Evolutionary conservation across 2,329 filamentous ascomycete genomes (phyloP).

Genomic region (Zalaria obscura): DNA sequence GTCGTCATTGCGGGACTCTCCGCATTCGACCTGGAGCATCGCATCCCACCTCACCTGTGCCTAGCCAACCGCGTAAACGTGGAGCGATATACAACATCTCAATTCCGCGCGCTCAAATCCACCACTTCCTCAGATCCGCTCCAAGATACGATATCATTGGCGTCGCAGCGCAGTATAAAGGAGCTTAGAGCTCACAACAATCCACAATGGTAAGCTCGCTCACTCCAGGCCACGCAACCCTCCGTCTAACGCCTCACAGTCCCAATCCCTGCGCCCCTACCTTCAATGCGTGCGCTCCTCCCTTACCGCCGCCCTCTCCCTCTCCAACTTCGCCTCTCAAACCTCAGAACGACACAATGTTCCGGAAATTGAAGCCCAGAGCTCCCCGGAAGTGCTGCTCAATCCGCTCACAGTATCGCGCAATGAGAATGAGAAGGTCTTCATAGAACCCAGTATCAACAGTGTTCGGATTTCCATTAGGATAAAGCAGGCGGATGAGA

Average conservation of each 20-base stretch:
- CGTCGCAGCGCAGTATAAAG: too few relatives aligned
- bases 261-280: conserved; percentile 92
- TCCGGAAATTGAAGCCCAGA: conserved; percentile 86
- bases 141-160: too few relatives aligned
- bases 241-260: conserved; percentile 34
- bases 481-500: conserved; percentile 99
- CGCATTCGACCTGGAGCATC: too few relatives aligned
- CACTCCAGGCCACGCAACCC: too few relatives aligned
- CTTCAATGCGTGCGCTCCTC: conserved; percentile 91
- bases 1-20: too few relatives aligned
- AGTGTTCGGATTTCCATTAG: conserved; percentile 94
- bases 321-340: conserved; percentile 96
- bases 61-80: too few relatives aligned
- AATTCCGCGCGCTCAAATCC: too few relatives aligned
- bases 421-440: conserved; percentile 92
- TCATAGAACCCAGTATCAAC: conserved; percentile 95
- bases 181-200: too few relatives aligned
- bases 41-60: too few relatives aligned
- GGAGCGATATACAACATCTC: too few relatives aligned
- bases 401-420: conserved; percentile 82
- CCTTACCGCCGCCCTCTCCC: conserved; percentile 80
- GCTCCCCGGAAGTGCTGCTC: conserved; percentile 84
- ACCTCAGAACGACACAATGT: conserved; percentile 95
- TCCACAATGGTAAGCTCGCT: too few relatives aligned
- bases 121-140: too few relatives aligned